Conservation (phyloP, 169 alveolate genomes). For the Plasmodium chabaudi region DNA sequence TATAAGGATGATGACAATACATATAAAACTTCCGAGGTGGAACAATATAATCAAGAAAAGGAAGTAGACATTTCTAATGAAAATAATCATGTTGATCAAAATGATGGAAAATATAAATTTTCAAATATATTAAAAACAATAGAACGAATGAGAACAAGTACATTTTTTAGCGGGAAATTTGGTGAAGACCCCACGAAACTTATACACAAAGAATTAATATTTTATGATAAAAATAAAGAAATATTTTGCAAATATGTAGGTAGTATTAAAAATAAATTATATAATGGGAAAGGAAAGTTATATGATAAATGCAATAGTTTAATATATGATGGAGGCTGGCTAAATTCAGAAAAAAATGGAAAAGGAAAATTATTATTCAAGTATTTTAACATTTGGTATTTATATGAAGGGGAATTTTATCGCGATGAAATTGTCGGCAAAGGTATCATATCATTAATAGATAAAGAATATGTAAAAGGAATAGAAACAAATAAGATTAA, state of each 20-base stretch:
- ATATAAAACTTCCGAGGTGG: constrained; percentile 1
- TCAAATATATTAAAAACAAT: constrained; percentile 36
- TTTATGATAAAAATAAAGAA: constrained; percentile 58
- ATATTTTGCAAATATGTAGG: constrained; percentile 70
- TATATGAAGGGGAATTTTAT: constrained; percentile 72
- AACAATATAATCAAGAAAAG: neutral
- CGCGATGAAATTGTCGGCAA: constrained; percentile 65
- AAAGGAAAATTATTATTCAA: constrained; percentile 68
- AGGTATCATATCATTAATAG: constrained; percentile 69
- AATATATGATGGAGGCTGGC: constrained; percentile 75
- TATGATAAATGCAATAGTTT: constrained; percentile 70
- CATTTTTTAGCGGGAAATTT: constrained; percentile 8
- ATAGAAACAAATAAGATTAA: constrained; percentile 44
- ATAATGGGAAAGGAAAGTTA: constrained; percentile 71
- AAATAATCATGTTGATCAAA: neutral
- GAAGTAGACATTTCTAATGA: neutral
- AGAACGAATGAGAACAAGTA: constrained; percentile 49
- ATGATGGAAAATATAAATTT: constrained; percentile 18
- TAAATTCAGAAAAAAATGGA: constrained; percentile 65
- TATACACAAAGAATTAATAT: constrained; percentile 56
- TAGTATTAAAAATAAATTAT: constrained; percentile 55
- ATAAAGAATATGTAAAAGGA: constrained; percentile 70
- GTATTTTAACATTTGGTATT: constrained; percentile 73
- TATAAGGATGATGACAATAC: neutral
- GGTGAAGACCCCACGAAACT: constrained; percentile 21